Evolutionary conservation across 2,329 filamentous ascomycete genomes (phyloP), one percentile per base, ranked within the genome.

Genomic region (Penicillium sp.): DNA sequence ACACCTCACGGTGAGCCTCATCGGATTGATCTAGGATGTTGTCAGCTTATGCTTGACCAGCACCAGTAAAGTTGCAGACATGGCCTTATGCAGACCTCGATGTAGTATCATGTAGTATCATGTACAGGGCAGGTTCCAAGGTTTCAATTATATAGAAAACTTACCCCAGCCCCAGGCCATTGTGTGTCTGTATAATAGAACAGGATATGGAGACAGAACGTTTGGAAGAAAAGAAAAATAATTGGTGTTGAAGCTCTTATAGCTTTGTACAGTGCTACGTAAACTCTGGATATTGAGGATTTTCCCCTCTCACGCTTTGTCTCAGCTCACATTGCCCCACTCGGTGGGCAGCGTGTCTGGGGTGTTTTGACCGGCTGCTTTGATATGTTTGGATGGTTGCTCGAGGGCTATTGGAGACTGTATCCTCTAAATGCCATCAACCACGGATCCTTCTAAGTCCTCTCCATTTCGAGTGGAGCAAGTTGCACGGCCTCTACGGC

Each of bases 1-100:
- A 76, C 50, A 77, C 73, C 61, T 74, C 61, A 45, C 73, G 56
- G 66, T 79, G 76, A 49, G 71, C 64, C 32, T 74, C 60, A 43
- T 74, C 68, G 45, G 69, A 70, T 44, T 76, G 68, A 51, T 68
- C 74, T 77, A 31, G 10, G 6, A 29, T 15, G 13, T 18, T 10
- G 30, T 44, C 14, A 52, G 42, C 33, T 27, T 27, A 5, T 27
- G 6, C n/a, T 27, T 13, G 25, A 6, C n/a, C 25, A 27, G 4
- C 6, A n/a, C 4, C 25, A 32, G 35, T 28, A 12, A 8, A 14
- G 18, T 20, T 34, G 17, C 16, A 32, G 14, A 8, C 9, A 12
- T 31, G 30, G 22, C 33, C 6, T 29, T 15, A 23, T 32, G 25
- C 17, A 18, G 13, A 29, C 18, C 37, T n/a, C n/a, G n/a, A n/a